Conservation (phyloP, 495 filamentous ascomycete species). For the Polyplosphaeria fusca region DNA sequence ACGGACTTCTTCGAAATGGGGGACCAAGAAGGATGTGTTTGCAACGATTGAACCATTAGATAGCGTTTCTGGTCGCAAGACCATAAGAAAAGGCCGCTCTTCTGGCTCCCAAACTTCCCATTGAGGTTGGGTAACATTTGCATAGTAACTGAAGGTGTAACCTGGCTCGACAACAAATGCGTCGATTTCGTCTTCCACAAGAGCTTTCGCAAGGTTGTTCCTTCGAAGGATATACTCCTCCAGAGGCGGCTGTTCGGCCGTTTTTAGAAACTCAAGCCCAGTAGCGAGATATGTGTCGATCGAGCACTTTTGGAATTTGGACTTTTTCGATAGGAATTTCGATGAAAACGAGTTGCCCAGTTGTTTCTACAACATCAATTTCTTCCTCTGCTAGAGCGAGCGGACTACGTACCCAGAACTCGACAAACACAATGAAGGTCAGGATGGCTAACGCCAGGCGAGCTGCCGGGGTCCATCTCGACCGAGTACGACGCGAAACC, state of each 20-base stretch:
- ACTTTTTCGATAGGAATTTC: slow-evolving; percentile 26
- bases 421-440: too few relatives aligned
- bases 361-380: too few relatives aligned
- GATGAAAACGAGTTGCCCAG: too few relatives aligned
- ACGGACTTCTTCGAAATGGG: slow-evolving; percentile 54
- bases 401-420: too few relatives aligned
- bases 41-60: slow-evolving; percentile 43
- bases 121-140: slow-evolving; percentile 52
- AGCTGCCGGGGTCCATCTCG: too few relatives aligned
- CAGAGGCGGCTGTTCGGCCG: slow-evolving; percentile 42
- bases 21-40: slow-evolving; percentile 51
- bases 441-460: too few relatives aligned
- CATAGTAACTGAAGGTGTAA: slow-evolving; percentile 58
- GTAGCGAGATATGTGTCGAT: slow-evolving; percentile 43
- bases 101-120: slow-evolving; percentile 62
- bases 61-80: slow-evolving; percentile 44
- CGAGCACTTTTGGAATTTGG: slow-evolving; percentile 46
- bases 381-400: too few relatives aligned
- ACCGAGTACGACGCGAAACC: too few relatives aligned
- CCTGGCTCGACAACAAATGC: slow-evolving; percentile 56
- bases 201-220: slow-evolving; percentile 48
- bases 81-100: slow-evolving; percentile 56
- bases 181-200: slow-evolving; percentile 46
- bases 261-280: slow-evolving; percentile 48
- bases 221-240: slow-evolving; percentile 48